Conservation (phyloP, 441 rosid genomes). For the Populus hybrid region DNA sequence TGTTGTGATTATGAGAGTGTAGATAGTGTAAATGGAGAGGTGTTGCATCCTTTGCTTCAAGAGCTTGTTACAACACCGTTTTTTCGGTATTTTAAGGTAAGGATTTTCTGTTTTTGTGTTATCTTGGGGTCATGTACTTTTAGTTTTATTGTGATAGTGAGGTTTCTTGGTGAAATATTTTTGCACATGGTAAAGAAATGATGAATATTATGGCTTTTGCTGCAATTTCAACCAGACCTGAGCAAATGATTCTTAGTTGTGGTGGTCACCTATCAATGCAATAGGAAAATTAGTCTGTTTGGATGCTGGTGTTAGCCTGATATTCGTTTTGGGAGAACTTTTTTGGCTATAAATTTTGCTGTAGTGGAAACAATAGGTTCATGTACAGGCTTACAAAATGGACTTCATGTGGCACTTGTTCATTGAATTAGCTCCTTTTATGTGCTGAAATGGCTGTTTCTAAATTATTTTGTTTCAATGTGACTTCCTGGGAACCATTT, state of each 20-base stretch:
- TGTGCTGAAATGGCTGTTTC: neutral
- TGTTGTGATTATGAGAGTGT: slow-evolving; percentile 88
- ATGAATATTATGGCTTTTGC: neutral
- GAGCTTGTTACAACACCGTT: slow-evolving; percentile 78
- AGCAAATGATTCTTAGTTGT: neutral
- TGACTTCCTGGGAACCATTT: neutral
- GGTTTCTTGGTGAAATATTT: neutral
- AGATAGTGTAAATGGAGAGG: slow-evolving; percentile 54
- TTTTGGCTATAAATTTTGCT: neutral
- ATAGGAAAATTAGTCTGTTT: neutral
- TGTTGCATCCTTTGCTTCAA: slow-evolving; percentile 71
- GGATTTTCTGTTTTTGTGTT: neutral
- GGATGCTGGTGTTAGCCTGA: neutral
- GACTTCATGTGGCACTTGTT: neutral
- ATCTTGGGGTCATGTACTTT: neutral
- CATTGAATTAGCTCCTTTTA: neutral
- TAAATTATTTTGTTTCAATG: neutral
- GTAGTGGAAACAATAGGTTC: neutral
- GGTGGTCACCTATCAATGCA: neutral
- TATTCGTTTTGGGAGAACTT: neutral
- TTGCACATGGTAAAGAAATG: neutral
- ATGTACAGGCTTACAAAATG: neutral
- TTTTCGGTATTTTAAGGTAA: slow-evolving; percentile 85
- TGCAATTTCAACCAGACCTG: neutral
- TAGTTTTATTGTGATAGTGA: neutral